A percentile compares a stretch with the other conserved stretches of the same genome.
These are phyloP conservation scores for Sugiyamaella smithiae DNA, from an alignment of 805 yeast species.

Conservation along the genomic window DNA sequence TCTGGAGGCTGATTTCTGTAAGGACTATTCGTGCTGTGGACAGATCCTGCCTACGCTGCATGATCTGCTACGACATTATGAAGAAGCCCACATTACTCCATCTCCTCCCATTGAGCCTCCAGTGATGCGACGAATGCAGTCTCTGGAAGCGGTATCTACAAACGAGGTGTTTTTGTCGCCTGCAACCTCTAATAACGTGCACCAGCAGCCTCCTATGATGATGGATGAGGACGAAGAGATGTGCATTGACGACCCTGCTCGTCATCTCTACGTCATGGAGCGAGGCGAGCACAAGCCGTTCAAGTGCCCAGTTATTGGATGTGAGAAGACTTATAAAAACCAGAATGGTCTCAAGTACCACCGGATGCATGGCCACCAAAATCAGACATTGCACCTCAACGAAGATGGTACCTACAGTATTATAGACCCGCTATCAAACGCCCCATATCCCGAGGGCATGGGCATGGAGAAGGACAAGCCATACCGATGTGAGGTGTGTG, in stretches of 20 bases:
- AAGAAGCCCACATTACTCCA: constrained; percentile 84
- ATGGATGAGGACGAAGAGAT: constrained; percentile 57
- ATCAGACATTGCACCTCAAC: constrained; percentile 84
- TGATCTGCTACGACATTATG: constrained; percentile 90
- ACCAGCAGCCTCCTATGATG: constrained; percentile 30
- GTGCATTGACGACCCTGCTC: constrained; percentile 95
- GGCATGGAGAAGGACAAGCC: constrained; percentile 98
- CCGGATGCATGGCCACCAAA: constrained; percentile 93
- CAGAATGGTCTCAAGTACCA: constrained; percentile 97
- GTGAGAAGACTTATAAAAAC: constrained; percentile 95
- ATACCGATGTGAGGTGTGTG: constrained; percentile 96
- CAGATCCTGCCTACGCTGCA: constrained; percentile 87
- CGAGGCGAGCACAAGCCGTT: constrained; percentile 90
- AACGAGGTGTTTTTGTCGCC: constrained; percentile 78
- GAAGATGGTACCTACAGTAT: constrained; percentile 91
- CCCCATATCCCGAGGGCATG: constrained; percentile 90
- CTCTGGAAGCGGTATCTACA: constrained; percentile 86
- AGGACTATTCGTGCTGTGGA: constrained; percentile 96
- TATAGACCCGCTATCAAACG: constrained; percentile 76
- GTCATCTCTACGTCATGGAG: constrained; percentile 89
- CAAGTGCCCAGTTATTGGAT: constrained; percentile 96
- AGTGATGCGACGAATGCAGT: constrained; percentile 41
- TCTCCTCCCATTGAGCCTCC: constrained; percentile 45
- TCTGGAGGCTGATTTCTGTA: constrained; percentile 92
- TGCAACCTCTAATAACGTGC: constrained; percentile 28